Evolutionary conservation across 202 grass and related monocot species (phyloP).

Genomic region (Setaria viridis): DNA sequence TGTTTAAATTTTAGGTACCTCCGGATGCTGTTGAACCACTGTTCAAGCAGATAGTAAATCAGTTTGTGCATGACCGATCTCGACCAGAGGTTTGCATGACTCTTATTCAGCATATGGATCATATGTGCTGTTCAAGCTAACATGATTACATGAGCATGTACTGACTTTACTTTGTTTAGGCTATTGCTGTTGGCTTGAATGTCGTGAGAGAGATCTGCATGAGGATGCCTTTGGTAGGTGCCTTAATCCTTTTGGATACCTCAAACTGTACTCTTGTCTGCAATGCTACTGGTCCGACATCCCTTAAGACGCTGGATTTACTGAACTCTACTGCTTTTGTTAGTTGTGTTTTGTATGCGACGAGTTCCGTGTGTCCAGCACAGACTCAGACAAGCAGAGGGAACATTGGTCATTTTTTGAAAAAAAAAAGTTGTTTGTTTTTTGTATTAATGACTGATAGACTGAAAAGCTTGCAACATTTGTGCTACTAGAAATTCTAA

Average conservation of each 20-base stretch:
- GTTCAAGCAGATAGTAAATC: slow-evolving; percentile 99
- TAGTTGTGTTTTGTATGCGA: slow-evolving; percentile 5
- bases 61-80: slow-evolving; percentile 96
- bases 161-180: slow-evolving; percentile 52
- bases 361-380: not conserved
- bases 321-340: not conserved
- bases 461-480: slow-evolving; percentile 17
- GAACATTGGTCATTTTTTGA: not conserved
- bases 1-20: slow-evolving; percentile 70
- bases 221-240: slow-evolving; percentile 86
- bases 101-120: slow-evolving; percentile 32
- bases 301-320: not conserved
- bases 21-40: slow-evolving; percentile 96
- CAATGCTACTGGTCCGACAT: not conserved
- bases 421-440: not conserved
- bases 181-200: slow-evolving; percentile 95
- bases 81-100: slow-evolving; percentile 75
- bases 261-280: slow-evolving; percentile 25
- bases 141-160: slow-evolving; percentile 2
- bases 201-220: slow-evolving; percentile 94
- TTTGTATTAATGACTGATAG: slow-evolving; percentile 1
- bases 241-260: slow-evolving; percentile 28
- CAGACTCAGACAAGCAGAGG: not conserved
- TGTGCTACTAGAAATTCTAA: not conserved
- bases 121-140: slow-evolving; percentile 18